phyloP scores from a whole-genome alignment of 208 protist species.

The Trypanosoma mega region DNA sequence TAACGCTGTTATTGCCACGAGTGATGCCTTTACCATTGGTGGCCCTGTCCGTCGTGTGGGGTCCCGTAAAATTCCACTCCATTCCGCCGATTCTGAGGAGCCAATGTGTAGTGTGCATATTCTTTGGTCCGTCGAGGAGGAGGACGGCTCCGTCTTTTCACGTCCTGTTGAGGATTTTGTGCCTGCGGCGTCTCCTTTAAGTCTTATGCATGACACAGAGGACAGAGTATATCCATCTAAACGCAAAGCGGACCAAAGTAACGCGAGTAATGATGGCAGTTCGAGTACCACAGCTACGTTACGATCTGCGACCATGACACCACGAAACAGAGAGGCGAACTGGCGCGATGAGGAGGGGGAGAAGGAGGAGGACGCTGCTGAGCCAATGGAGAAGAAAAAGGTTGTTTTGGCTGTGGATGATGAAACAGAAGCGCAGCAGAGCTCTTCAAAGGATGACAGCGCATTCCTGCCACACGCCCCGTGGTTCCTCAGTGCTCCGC shows the following conservation, averaged over 20 bases:
- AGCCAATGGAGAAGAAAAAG: no score
- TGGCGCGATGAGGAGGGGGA: no score
- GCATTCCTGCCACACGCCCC: background rate
- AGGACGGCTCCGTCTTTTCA: slow-evolving; percentile 16
- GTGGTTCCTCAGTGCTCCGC: slow-evolving; percentile 15
- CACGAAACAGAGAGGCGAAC: no score
- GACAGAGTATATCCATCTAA: no score
- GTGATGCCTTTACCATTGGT: slow-evolving; percentile 32
- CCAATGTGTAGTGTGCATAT: slow-evolving; percentile 27
- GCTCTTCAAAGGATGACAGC: background rate
- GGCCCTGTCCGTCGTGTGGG: slow-evolving; percentile 21
- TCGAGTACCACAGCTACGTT: no score
- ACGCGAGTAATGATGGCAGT: no score
- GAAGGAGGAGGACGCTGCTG: no score
- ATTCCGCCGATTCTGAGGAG: background rate
- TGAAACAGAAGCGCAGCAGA: no score
- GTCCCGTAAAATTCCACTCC: slow-evolving; percentile 25
- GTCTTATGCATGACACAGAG: no score
- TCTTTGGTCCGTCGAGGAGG: slow-evolving; percentile 34
- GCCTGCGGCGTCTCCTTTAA: background rate
- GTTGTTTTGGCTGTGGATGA: no score
- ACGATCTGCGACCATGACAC: no score
- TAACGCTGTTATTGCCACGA: slow-evolving; percentile 14
- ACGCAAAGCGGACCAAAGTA: no score
- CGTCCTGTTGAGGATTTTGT: slow-evolving; percentile 4